These are phyloP conservation scores for Metschnikowia continentalis DNA, from an alignment of 805 yeast species.

Conservation along the genomic window DNA sequence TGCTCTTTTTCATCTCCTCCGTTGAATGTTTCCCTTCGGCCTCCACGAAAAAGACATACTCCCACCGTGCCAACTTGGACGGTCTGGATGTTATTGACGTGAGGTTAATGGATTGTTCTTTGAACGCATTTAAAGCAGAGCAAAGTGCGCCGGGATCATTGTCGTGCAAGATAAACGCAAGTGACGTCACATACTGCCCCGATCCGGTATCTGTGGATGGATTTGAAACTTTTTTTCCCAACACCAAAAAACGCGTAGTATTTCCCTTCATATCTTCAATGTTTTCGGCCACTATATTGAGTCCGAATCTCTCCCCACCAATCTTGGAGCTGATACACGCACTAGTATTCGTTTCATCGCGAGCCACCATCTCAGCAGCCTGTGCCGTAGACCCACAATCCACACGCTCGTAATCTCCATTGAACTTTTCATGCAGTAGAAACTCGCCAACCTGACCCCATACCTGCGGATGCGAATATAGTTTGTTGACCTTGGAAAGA, in stretches of 20 bases:
- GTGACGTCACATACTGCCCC: slow-evolving; percentile 40
- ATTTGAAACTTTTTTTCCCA: neutral
- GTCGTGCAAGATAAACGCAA: slow-evolving; percentile 60
- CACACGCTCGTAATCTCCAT: slow-evolving; percentile 41
- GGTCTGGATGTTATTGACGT: slow-evolving; percentile 78
- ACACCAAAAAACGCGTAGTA: slow-evolving; percentile 78
- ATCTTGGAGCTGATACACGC: slow-evolving; percentile 33
- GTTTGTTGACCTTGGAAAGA: slow-evolving; percentile 44
- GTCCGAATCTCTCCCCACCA: slow-evolving; percentile 13
- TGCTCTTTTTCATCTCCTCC: slow-evolving; percentile 29
- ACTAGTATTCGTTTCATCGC: slow-evolving; percentile 30
- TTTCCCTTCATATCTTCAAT: slow-evolving; percentile 74
- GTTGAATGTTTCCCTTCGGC: slow-evolving; percentile 41
- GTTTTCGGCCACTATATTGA: slow-evolving; percentile 22
- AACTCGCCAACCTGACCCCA: slow-evolving; percentile 88
- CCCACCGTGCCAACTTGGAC: slow-evolving; percentile 63
- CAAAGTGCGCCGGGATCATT: slow-evolving; percentile 75
- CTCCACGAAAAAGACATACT: slow-evolving; percentile 78
- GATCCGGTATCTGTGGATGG: neutral
- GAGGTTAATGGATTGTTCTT: slow-evolving; percentile 54
- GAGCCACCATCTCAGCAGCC: slow-evolving; percentile 66
- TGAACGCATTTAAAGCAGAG: slow-evolving; percentile 56
- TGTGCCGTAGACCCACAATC: slow-evolving; percentile 79
- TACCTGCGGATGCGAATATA: slow-evolving; percentile 95
- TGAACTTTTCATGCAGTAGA: slow-evolving; percentile 32